Evolutionary conservation across 2,329 filamentous ascomycete species (phyloP).

Genomic region (Fusarium sp.): DNA sequence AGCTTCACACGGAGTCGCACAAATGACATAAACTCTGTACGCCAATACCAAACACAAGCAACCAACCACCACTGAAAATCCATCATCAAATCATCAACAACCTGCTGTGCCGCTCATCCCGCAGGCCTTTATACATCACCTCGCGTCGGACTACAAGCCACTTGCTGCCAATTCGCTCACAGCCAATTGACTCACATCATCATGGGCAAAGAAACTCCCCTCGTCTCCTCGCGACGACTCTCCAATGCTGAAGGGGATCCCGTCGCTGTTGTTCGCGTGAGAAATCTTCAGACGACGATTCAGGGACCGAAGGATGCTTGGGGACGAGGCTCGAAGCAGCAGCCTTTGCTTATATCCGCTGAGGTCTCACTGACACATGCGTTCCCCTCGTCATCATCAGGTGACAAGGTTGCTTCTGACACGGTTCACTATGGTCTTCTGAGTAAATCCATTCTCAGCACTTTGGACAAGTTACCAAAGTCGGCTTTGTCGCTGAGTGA

Average conservation of each 20-base stretch:
- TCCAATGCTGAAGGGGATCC: conserved; percentile 44
- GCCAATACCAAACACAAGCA: conserved; percentile 1
- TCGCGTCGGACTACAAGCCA: not conserved
- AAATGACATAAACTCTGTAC: conserved; percentile 26
- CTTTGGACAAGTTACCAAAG: conserved; percentile 49
- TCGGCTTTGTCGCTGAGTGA: conserved; percentile 39
- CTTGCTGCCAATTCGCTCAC: conserved; percentile 10
- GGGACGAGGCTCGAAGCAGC: conserved; percentile 67
- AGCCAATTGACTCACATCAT: conserved; percentile 7
- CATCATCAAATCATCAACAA: not conserved
- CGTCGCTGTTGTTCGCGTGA: conserved; percentile 66
- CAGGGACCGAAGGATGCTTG: conserved; percentile 74
- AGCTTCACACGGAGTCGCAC: conserved; percentile 27
- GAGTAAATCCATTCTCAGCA: conserved; percentile 70
- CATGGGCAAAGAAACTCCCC: conserved; percentile 36
- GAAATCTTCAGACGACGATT: conserved; percentile 68
- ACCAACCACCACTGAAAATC: not conserved
- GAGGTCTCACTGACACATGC: conserved; percentile 65
- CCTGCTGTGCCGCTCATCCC: not conserved
- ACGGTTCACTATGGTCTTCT: conserved; percentile 81
- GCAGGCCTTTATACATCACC: not conserved
- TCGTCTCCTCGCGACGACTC: conserved; percentile 43
- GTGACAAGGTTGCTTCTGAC: conserved; percentile 72
- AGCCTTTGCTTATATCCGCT: conserved; percentile 72
- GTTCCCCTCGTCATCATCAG: conserved; percentile 67